phyloP scores from a whole-genome alignment of 495 filamentous ascomycete genomes.

The Lindgomyces ingoldianus region DNA sequence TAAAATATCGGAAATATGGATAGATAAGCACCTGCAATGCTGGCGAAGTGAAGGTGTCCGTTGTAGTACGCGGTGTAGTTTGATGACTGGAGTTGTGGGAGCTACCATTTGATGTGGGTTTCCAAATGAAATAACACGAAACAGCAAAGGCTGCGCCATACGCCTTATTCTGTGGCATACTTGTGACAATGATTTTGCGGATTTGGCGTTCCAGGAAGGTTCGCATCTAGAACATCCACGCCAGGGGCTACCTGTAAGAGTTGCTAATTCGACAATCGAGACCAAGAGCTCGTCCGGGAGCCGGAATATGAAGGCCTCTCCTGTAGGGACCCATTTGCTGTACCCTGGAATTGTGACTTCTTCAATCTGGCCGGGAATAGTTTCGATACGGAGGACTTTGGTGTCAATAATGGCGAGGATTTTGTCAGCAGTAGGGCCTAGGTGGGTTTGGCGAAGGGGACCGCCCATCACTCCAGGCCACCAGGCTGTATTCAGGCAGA shows the following conservation, averaged over 20 bases:
- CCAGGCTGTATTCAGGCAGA: too few species aligned
- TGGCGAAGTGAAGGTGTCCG: conserved; percentile 7
- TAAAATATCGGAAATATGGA: not conserved
- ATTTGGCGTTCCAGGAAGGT: not conserved
- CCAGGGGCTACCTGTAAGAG: not conserved
- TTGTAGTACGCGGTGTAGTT: not conserved
- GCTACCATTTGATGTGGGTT: not conserved
- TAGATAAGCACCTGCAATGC: conserved; percentile 1
- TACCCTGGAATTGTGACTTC: too few species aligned
- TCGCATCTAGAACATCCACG: conserved; percentile 6
- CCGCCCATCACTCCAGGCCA: too few species aligned
- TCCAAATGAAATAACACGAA: not conserved
- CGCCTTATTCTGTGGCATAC: conserved; percentile 11
- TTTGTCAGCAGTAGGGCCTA: not conserved
- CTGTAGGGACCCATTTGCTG: not conserved
- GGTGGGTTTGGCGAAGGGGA: conserved; percentile 1
- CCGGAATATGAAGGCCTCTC: not conserved
- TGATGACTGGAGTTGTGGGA: not conserved
- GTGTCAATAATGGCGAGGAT: conserved; percentile 1
- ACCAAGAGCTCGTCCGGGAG: conserved; percentile 7
- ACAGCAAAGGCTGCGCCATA: conserved; percentile 5
- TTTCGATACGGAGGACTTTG: not conserved
- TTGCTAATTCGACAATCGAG: not conserved
- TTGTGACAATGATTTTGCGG: conserved; percentile 4
- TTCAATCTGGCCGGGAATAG: too few species aligned